phyloP scores from a whole-genome alignment of 1,284 basidiomycete species.

The Kalmanozyma brasiliensis region DNA sequence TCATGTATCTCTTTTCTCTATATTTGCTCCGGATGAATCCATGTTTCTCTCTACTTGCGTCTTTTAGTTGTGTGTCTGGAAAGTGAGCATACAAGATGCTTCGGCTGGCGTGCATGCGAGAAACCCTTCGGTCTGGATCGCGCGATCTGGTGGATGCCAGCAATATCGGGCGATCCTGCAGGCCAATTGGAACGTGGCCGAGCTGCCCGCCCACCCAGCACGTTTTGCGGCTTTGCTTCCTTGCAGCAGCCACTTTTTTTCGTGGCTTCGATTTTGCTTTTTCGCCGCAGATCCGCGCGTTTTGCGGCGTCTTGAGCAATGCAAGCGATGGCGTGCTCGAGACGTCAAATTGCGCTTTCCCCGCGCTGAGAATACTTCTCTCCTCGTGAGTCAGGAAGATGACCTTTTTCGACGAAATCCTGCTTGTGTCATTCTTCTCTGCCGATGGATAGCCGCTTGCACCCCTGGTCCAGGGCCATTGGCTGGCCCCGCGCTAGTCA shows the following conservation, averaged over 20 bases:
- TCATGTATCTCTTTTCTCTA: conserved; percentile 10
- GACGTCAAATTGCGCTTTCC: conserved; percentile 19
- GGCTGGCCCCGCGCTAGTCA: neutral
- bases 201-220: neutral
- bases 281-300: neutral
- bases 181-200: neutral
- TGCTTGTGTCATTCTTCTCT: too few species aligned
- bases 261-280: too few species aligned
- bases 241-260: too few species aligned
- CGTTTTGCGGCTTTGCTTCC: too few species aligned
- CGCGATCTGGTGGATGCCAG: too few species aligned
- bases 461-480: too few species aligned
- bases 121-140: too few species aligned
- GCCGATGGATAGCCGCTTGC: neutral
- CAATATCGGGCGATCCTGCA: too few species aligned
- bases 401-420: too few species aligned
- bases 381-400: neutral
- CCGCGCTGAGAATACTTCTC: neutral
- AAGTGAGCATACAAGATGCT: neutral
- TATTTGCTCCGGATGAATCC: neutral
- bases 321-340: conserved; percentile 12
- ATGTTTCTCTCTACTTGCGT: neutral
- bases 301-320: neutral
- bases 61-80: neutral
- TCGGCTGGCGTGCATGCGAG: too few species aligned